Evolutionary conservation across 129 eudicot genomes (phyloP).

Genomic region (Centrapalus pauciflorus): DNA sequence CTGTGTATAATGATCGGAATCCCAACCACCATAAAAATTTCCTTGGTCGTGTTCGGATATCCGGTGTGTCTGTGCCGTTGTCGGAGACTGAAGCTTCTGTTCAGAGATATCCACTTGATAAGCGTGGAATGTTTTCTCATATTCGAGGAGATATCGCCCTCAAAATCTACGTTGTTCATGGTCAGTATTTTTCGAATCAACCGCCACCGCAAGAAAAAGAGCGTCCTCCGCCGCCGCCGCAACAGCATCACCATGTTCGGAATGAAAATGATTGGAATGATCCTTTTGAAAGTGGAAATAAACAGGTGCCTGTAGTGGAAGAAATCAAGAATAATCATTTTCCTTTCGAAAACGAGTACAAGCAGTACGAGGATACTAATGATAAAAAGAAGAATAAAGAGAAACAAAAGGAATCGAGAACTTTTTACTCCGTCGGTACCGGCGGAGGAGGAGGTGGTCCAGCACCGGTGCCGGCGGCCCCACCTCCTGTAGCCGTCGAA

Average conservation of each 20-base stretch:
- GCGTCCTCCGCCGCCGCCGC: slow-evolving; percentile 9
- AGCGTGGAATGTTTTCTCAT: slow-evolving; percentile 76
- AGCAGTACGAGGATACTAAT: slow-evolving; percentile 24
- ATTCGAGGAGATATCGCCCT: slow-evolving; percentile 77
- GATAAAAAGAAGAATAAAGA: slow-evolving; percentile 41
- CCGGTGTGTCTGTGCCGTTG: slow-evolving; percentile 52
- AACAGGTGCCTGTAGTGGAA: slow-evolving; percentile 10
- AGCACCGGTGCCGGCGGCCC: slow-evolving; percentile 2
- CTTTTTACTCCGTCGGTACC: slow-evolving; percentile 61
- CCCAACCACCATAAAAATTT: slow-evolving; percentile 38
- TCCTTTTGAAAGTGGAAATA: background rate
- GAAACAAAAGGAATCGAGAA: slow-evolving; percentile 58
- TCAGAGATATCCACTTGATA: slow-evolving; percentile 77
- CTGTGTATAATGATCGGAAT: slow-evolving; percentile 53
- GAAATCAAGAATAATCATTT: slow-evolving; percentile 33
- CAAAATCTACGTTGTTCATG: slow-evolving; percentile 29
- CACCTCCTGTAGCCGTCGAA: slow-evolving; percentile 32
- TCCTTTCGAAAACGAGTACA: slow-evolving; percentile 26
- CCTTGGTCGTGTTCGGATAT: slow-evolving; percentile 70
- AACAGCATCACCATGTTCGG: slow-evolving; percentile 14
- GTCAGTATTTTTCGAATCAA: slow-evolving; percentile 15
- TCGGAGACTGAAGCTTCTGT: slow-evolving; percentile 45
- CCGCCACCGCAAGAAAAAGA: background rate
- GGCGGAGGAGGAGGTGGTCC: slow-evolving; percentile 2
- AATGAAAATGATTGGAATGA: slow-evolving; percentile 15